Conservation (phyloP, 2,329 filamentous ascomycete species). For the Polychaeton citri region DNA sequence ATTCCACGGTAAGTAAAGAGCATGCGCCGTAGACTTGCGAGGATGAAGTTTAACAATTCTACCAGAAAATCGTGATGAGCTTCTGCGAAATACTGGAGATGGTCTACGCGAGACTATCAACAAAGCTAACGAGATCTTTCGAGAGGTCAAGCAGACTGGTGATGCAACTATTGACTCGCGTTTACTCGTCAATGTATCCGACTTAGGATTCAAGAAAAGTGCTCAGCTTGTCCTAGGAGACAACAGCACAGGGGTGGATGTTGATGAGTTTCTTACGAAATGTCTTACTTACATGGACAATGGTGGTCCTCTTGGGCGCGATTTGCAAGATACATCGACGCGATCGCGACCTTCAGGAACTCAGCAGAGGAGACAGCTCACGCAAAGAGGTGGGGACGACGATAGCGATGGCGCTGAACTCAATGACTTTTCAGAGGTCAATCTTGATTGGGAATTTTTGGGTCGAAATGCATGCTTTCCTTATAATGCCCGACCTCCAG, state of each 20-base stretch:
- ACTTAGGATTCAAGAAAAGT: constrained; percentile 67
- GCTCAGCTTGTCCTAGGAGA: constrained; percentile 61
- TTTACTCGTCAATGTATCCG: constrained; percentile 68
- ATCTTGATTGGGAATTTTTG: constrained; percentile 74
- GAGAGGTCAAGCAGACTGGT: constrained; percentile 64
- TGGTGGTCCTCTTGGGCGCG: constrained; percentile 38
- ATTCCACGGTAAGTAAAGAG: constrained; percentile 38
- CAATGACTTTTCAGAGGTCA: constrained; percentile 32
- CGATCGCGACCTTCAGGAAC: constrained; percentile 6
- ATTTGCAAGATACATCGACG: constrained; percentile 32
- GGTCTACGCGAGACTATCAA: constrained; percentile 23
- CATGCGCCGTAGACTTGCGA: neutral
- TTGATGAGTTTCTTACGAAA: constrained; percentile 85
- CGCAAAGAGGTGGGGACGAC: constrained; percentile 38
- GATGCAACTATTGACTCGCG: constrained; percentile 85
- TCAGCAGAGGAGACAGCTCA: constrained; percentile 7
- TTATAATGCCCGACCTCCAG: constrained; percentile 57
- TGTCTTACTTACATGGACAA: constrained; percentile 74
- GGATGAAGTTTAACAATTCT: neutral
- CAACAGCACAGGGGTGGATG: constrained; percentile 61
- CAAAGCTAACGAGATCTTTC: constrained; percentile 43
- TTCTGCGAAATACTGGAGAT: constrained; percentile 45
- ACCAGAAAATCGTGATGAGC: constrained; percentile 57
- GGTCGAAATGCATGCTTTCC: constrained; percentile 66
- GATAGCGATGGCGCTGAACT: constrained; percentile 49